A percentile compares a stretch with the other conserved stretches of the same genome.
Conservation (phyloP, 2,329 filamentous ascomycete species). For the Capronia epimyces region DNA sequence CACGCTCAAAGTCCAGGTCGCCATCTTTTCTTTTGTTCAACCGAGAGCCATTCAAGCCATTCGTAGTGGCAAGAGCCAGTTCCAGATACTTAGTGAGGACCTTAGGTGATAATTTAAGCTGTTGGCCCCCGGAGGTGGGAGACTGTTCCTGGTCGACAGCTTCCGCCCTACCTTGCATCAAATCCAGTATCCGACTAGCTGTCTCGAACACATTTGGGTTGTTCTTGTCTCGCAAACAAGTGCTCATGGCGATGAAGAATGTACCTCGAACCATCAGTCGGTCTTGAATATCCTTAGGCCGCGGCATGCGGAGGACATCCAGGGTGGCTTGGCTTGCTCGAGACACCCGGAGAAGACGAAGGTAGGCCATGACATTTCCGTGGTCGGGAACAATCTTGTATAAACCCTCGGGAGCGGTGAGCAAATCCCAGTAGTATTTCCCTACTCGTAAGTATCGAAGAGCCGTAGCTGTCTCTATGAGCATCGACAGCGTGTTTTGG, state of each 20-base stretch:
- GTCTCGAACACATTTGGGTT: constrained; percentile 65
- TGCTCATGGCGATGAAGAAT: constrained; percentile 67
- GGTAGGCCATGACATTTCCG: constrained; percentile 63
- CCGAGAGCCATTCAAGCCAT: constrained; percentile 18
- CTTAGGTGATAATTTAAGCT: constrained; percentile 22
- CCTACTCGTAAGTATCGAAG: constrained; percentile 58
- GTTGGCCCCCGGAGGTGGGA: constrained; percentile 4
- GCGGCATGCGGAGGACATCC: constrained; percentile 48
- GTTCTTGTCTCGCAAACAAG: constrained; percentile 69
- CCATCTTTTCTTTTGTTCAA: constrained; percentile 22
- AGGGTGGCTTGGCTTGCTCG: constrained; percentile 60
- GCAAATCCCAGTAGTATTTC: constrained; percentile 69
- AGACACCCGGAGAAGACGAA: constrained; percentile 61
- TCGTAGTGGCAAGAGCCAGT: constrained; percentile 26
- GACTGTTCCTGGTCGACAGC: neutral
- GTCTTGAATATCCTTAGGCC: constrained; percentile 46
- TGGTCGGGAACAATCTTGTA: constrained; percentile 64
- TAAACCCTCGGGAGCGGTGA: constrained; percentile 49
- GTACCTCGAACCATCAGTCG: constrained; percentile 44
- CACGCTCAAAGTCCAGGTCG: constrained; percentile 26
- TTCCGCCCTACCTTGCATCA: constrained; percentile 48
- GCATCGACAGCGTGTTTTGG: constrained; percentile 60
- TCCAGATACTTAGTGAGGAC: constrained; percentile 26
- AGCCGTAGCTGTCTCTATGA: constrained; percentile 60
- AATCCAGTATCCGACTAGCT: constrained; percentile 59